phyloP scores from a whole-genome alignment of 1,139 yeast genomes.

The Magnusiomyces fungicola region DNA sequence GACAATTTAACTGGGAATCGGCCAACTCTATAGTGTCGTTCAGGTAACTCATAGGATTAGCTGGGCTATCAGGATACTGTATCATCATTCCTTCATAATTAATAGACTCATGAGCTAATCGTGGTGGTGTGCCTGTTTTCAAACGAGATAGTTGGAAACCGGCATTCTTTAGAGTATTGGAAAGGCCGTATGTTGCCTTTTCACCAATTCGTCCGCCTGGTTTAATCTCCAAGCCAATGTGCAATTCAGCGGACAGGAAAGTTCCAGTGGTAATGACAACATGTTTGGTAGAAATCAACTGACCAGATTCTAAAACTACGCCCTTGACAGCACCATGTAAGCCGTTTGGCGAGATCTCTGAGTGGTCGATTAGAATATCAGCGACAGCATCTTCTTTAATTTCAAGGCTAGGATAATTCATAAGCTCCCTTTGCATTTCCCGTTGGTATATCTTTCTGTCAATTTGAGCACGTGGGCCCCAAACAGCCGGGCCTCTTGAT shows the following conservation, averaged over 20 bases:
- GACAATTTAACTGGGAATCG: slow-evolving; percentile 54
- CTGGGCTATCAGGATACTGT: slow-evolving; percentile 75
- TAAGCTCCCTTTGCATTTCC: slow-evolving; percentile 71
- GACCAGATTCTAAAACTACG: slow-evolving; percentile 62
- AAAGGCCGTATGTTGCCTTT: slow-evolving; percentile 81
- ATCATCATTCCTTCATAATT: slow-evolving; percentile 51
- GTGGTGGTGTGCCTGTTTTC: slow-evolving; percentile 96
- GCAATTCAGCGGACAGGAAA: slow-evolving; percentile 88
- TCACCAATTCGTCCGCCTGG: slow-evolving; percentile 97
- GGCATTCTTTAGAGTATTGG: slow-evolving; percentile 63
- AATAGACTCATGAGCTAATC: slow-evolving; percentile 66
- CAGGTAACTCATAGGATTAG: slow-evolving; percentile 85
- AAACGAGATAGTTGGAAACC: slow-evolving; percentile 84
- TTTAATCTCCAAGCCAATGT: slow-evolving; percentile 67
- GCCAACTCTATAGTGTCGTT: slow-evolving; percentile 55
- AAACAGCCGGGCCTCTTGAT: slow-evolving; percentile 93
- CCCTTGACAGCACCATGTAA: slow-evolving; percentile 46
- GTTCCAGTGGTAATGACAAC: slow-evolving; percentile 96
- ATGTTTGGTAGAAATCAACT: slow-evolving; percentile 48
- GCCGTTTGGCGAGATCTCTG: slow-evolving; percentile 27
- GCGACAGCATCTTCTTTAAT: slow-evolving; percentile 73
- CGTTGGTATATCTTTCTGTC: slow-evolving; percentile 70
- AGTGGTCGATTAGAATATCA: slow-evolving; percentile 63
- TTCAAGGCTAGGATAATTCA: slow-evolving; percentile 49
- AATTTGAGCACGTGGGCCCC: slow-evolving; percentile 98